Base-by-base conservation (phyloP, 2,329 filamentous ascomycete species). In the Stromatinia cepivora region DNA sequence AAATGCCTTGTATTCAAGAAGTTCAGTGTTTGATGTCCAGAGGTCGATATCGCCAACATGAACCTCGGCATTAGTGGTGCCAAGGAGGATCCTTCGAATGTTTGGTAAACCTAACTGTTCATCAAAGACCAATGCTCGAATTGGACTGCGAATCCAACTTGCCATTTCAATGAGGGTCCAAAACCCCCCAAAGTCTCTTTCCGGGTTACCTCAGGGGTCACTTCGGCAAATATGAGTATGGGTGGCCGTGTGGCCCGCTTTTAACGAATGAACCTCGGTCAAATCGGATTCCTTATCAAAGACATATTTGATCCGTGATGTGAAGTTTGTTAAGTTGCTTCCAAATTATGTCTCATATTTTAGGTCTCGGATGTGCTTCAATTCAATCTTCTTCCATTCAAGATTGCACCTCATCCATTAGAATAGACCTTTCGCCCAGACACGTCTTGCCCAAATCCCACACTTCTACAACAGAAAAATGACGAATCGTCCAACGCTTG, bases 401-500 rank as follows among this genome's bases (percentile, higher is more conserved):
- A 11, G 17, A 39, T 36, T 9, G 3, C n/a, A 39, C 46, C 20
- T 39, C 28, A 25, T 61, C 31, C 11, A 28, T 45, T 10, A 50
- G 17, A 61, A 61, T 52, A n/a, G 34, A 53, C n/a, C 31, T 50
- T 59, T 52, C 11, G n/a, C n/a, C 10, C n/a, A 28, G 7, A 53
- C 36, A 20, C 39, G 9, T 8, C 22, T n/a, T 46, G 13, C 13
- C 17, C 3, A 36, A 17, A 45, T 52, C 9, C 3, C 31, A 42
- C 31, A 11, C 36, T 31, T 22, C 48, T 31, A 45, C 66, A 22
- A 54, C 20, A 64, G n/a, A 7, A 69, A 64, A 63, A 79, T 79
- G 78, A 67, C 73, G 39, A 73, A 78, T 45, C 78, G 78, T 59
- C 75, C 82, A 42, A 93, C 91, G 0, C 85, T 96, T 67, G 88